phyloP scores from a whole-genome alignment of 192 early-diverging fungal species.

The Kickxella alabastrina region DNA sequence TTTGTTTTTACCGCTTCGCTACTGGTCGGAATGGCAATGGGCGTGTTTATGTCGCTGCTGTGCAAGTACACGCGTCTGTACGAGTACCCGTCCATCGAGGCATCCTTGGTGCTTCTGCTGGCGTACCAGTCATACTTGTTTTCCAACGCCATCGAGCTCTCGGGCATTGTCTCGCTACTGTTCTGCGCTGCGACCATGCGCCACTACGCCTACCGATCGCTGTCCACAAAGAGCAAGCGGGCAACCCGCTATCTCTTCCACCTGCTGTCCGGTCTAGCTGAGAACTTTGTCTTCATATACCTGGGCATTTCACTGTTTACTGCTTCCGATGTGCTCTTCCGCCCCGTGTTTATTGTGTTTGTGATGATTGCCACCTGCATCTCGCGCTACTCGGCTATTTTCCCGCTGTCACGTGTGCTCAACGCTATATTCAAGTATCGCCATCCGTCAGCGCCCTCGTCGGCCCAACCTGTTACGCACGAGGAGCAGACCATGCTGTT shows the following conservation, averaged over 20 bases:
- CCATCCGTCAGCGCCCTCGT: slow-evolving; percentile 52
- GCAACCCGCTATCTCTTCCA: slow-evolving; percentile 91
- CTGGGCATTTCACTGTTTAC: slow-evolving; percentile 93
- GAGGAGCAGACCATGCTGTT: slow-evolving; percentile 86
- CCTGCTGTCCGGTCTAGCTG: slow-evolving; percentile 86
- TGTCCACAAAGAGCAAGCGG: slow-evolving; percentile 70
- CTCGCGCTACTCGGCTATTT: slow-evolving; percentile 81
- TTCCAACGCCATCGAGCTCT: slow-evolving; percentile 81
- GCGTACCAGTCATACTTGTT: slow-evolving; percentile 93
- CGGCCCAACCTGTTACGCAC: slow-evolving; percentile 43
- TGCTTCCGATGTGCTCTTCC: slow-evolving; percentile 62
- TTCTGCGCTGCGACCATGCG: slow-evolving; percentile 91
- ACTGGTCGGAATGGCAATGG: slow-evolving; percentile 77
- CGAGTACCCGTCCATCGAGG: slow-evolving; percentile 79
- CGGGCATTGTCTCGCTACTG: slow-evolving; percentile 90
- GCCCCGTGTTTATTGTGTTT: slow-evolving; percentile 71
- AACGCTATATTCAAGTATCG: slow-evolving; percentile 67
- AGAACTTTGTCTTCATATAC: slow-evolving; percentile 98
- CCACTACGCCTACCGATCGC: slow-evolving; percentile 91
- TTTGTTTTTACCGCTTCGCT: slow-evolving; percentile 80
- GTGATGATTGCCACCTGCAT: slow-evolving; percentile 78
- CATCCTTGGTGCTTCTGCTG: slow-evolving; percentile 78
- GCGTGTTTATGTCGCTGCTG: slow-evolving; percentile 72
- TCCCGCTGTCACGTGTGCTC: slow-evolving; percentile 77
- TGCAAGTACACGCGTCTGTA: slow-evolving; percentile 85